Conservation (phyloP, 768 basidiomycete species). For the Lentinula sp. region DNA sequence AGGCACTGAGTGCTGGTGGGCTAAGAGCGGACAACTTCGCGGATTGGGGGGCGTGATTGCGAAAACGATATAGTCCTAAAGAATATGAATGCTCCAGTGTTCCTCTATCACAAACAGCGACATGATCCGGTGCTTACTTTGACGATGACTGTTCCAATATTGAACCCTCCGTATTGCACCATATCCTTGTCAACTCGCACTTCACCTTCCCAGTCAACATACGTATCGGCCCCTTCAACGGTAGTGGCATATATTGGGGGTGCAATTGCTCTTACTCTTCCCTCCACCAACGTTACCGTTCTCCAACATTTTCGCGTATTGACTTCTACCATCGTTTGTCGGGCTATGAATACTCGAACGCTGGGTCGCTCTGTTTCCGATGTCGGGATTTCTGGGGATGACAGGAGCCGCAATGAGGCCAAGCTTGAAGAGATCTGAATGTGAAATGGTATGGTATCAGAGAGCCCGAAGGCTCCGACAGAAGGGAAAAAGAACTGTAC, state of each 20-base stretch:
- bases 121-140: conserved; percentile 32
- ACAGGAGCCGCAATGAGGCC: conserved; percentile 33
- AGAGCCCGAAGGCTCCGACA: conserved; percentile 38
- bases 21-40: conserved; percentile 34
- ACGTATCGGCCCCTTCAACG: conserved; percentile 19
- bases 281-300: conserved; percentile 36
- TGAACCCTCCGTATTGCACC: conserved; percentile 38
- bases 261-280: conserved; percentile 31
- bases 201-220: conserved; percentile 52
- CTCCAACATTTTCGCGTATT: conserved; percentile 30
- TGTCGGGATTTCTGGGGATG: conserved; percentile 16
- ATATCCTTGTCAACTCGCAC: conserved; percentile 32
- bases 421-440: conserved; percentile 44
- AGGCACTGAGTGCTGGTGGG: conserved; percentile 38
- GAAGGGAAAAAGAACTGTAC: conserved; percentile 43
- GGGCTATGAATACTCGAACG: conserved; percentile 42
- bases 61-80: conserved; percentile 51
- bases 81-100: not conserved
- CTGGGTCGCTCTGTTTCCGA: not conserved
- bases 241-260: conserved; percentile 13
- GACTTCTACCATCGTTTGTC: conserved; percentile 37
- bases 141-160: conserved; percentile 34
- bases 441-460: conserved; percentile 52
- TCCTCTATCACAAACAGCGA: not conserved
- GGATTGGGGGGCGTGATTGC: conserved; percentile 39